phyloP scores from a whole-genome alignment of 1,139 yeast species.

The Debaryomyces singareniensis region DNA sequence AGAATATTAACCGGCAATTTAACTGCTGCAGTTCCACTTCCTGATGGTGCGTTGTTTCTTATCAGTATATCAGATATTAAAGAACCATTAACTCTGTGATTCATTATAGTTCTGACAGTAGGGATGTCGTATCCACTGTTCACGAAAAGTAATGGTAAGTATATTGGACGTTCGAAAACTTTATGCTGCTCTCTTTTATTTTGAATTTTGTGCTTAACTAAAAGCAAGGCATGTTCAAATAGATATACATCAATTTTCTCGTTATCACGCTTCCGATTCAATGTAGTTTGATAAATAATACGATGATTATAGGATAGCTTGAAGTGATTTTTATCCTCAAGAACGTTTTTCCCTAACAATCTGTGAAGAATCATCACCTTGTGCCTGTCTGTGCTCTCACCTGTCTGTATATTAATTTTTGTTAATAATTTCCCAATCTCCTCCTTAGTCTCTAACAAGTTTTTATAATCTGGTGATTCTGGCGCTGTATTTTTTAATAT shows the following conservation, averaged over 20 bases:
- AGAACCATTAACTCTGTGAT: conserved; percentile 30
- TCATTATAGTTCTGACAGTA: conserved; percentile 43
- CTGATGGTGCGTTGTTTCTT: conserved; percentile 23
- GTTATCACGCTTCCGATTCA: conserved; percentile 62
- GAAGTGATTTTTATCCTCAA: conserved; percentile 48
- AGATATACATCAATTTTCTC: conserved; percentile 80
- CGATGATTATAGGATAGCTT: conserved; percentile 79
- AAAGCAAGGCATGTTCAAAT: conserved; percentile 81
- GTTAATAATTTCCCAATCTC: conserved; percentile 71
- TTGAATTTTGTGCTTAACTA: conserved; percentile 80
- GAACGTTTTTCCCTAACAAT: conserved; percentile 74
- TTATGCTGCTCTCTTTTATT: conserved; percentile 89
- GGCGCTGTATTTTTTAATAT: conserved; percentile 77
- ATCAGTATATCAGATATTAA: conserved; percentile 32
- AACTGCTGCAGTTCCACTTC: conserved; percentile 24
- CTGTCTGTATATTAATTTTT: conserved; percentile 83
- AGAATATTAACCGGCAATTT: conserved; percentile 45
- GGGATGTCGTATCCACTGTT: conserved; percentile 78
- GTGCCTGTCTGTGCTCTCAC: conserved; percentile 90
- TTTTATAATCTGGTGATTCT: conserved; percentile 67
- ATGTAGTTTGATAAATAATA: conserved; percentile 70
- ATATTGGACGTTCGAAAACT: conserved; percentile 90
- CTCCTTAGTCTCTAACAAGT: conserved; percentile 67
- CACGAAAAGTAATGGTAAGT: conserved; percentile 72
- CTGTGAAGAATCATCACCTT: conserved; percentile 84